Evolutionary conservation across 148 eudicot species (phyloP), one percentile per base, ranked within the genome.

Genomic region (Vaccinium darrowii): DNA sequence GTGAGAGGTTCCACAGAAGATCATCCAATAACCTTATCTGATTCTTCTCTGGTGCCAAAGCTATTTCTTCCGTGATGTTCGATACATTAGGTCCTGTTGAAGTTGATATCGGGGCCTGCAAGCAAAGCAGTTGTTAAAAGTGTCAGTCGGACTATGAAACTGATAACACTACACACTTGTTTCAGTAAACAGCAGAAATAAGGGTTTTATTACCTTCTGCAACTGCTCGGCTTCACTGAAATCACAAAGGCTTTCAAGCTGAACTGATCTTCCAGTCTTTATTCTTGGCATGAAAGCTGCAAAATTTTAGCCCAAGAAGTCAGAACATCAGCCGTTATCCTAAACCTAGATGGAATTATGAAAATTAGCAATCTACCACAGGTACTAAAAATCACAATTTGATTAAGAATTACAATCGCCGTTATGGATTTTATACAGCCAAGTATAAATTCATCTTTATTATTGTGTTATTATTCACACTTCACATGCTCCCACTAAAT

Each of bases 241-340:
- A 85, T 95, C 94, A 79, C 98, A 92, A 74, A 91, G 86, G 87
- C 84, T 94, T 57, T 88, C 92, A 62, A 91, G 84, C 84, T 91
- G 92, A 87, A 91, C 91, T 72, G 92, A 83, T 89, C 98, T 91
- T 54, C 86, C 86, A 25, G 93, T 85, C 91, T 92, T 97, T 54
- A 97, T 93, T 90, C 90, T 93, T 84, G 91, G 85, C 96, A 94
- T 95, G 88, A 91, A 90, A 76, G 99, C 99, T 97, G 94, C 88
- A 91, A 25, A 60, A 76, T 1, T 33, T 73, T 39, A 36, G 25
- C n/a, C 7, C 79, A 25, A 57, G 85, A 67, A 80, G 30, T 77
- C 58, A 87, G 81, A 84, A 82, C 81, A 54, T 78, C 25, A 86
- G n/a, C 51, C 43, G 47, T 18, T 53, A 36, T 69, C 86, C 39